These are phyloP conservation scores for Clarireedia monteithiana DNA, from an alignment of 2,329 filamentous ascomycete genomes.

Conservation along the genomic window DNA sequence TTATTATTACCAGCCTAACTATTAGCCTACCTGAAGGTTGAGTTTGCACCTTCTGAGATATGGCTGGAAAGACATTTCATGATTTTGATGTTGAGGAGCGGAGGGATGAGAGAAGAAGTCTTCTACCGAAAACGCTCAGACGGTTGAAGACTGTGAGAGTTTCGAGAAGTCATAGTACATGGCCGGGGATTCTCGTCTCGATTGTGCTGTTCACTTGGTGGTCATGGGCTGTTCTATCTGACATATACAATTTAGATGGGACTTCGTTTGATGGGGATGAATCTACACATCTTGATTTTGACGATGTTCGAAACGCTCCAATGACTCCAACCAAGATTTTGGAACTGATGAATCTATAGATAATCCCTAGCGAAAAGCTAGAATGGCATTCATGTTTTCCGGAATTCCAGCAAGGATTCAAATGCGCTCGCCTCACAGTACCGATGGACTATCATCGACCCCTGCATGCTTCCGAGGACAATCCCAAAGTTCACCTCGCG, in stretches of 20 bases:
- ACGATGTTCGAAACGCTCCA: not conserved
- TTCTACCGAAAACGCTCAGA: slow-evolving; percentile 1
- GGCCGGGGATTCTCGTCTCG: slow-evolving; percentile 5
- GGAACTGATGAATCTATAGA: slow-evolving; percentile 25
- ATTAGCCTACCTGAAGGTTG: not conserved
- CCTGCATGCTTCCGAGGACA: slow-evolving; percentile 27
- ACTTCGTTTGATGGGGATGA: not conserved
- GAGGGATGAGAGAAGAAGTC: slow-evolving; percentile 4
- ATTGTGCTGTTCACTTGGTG: slow-evolving; percentile 8
- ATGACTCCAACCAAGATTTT: not conserved
- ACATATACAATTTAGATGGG: not conserved
- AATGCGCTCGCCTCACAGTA: slow-evolving; percentile 39
- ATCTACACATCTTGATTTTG: slow-evolving; percentile 1
- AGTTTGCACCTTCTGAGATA: not conserved
- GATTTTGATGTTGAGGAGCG: slow-evolving; percentile 5
- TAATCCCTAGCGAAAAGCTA: slow-evolving; percentile 37
- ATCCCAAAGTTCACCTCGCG: slow-evolving; percentile 25
- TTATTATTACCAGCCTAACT: not conserved
- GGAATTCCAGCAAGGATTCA: slow-evolving; percentile 14
- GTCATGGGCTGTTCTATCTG: slow-evolving; percentile 4
- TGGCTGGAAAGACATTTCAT: not conserved
- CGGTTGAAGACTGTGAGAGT: not conserved
- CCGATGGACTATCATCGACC: slow-evolving; percentile 40
- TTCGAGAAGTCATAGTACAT: not conserved
- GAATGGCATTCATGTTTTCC: slow-evolving; percentile 37